A percentile compares a stretch with the other conserved stretches of the same genome.
These are phyloP conservation scores for Brettanomyces anomalus DNA, from an alignment of 805 yeast genomes.

Conservation along the genomic window DNA sequence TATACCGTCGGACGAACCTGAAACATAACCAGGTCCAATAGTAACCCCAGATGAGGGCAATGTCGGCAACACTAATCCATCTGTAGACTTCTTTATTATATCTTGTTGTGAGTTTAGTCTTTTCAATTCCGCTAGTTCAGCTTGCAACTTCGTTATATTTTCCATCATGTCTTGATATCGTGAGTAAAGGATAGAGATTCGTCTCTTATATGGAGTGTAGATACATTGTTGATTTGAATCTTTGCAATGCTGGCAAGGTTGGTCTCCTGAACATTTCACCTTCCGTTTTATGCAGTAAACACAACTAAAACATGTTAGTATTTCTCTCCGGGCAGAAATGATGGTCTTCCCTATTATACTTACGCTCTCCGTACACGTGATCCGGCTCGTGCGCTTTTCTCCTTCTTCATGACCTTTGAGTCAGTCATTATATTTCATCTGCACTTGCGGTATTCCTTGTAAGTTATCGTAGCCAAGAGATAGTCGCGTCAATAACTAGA, in stretches of 20 bases:
- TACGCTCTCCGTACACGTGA: neutral
- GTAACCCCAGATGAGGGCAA: neutral
- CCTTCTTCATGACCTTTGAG: too few species aligned
- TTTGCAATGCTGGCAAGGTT: conserved; percentile 16
- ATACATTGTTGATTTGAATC: conserved; percentile 9
- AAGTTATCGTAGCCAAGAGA: too few species aligned
- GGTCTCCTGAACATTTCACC: conserved; percentile 18
- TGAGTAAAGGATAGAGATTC: conserved; percentile 14
- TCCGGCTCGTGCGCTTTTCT: too few species aligned
- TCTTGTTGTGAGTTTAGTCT: neutral
- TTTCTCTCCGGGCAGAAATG: neutral
- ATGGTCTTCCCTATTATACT: neutral
- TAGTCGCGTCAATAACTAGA: too few species aligned
- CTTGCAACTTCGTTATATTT: conserved; percentile 9
- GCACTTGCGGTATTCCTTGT: too few species aligned
- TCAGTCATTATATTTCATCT: too few species aligned
- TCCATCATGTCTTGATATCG: conserved; percentile 13
- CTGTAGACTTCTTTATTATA: neutral
- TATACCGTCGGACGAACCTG: conserved; percentile 13
- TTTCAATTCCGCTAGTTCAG: conserved; percentile 5
- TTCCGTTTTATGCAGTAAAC: conserved; percentile 15
- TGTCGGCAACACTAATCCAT: neutral
- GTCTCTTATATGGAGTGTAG: conserved; percentile 15
- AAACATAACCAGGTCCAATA: neutral
- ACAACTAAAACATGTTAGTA: conserved; percentile 6